Percentiles rank a stretch among this genome's conserved stretches.
Conservation (phyloP, 2,329 filamentous ascomycete genomes). For the Fusarium lyarnte region DNA sequence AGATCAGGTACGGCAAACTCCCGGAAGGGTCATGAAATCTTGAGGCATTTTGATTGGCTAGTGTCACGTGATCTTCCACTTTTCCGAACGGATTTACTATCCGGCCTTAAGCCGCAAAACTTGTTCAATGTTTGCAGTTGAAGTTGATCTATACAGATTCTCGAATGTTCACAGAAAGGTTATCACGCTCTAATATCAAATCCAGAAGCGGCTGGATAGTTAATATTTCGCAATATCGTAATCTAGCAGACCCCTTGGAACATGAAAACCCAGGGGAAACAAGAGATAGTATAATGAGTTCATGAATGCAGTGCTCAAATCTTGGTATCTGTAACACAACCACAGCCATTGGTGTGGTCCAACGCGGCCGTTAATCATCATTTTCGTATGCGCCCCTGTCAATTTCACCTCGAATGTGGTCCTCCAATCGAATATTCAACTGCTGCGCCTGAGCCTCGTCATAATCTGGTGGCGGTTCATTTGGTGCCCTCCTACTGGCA, state of each 20-base stretch:
- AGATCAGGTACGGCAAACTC: too few relatives aligned
- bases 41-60: too few relatives aligned
- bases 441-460: slow-evolving; percentile 87
- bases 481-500: slow-evolving; percentile 57
- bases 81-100: slow-evolving; percentile 1
- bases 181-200: not conserved
- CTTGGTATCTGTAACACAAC: slow-evolving; percentile 37
- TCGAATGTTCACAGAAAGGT: not conserved
- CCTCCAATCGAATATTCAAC: slow-evolving; percentile 67
- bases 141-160: not conserved
- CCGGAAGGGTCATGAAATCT: too few relatives aligned
- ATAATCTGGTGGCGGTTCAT: slow-evolving; percentile 89
- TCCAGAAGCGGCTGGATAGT: not conserved
- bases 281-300: slow-evolving; percentile 32
- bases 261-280: slow-evolving; percentile 9
- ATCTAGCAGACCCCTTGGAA: slow-evolving; percentile 21
- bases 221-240: not conserved
- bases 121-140: not conserved
- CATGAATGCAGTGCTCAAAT: slow-evolving; percentile 35
- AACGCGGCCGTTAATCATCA: slow-evolving; percentile 39
- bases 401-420: slow-evolving; percentile 78
- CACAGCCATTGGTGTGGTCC: slow-evolving; percentile 30
- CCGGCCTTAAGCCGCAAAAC: slow-evolving; percentile 19
- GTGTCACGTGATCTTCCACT: slow-evolving; percentile 10
- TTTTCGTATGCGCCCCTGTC: slow-evolving; percentile 61